A percentile compares a stretch with the other conserved stretches of the same genome.
phyloP scores from a whole-genome alignment of 192 early-diverging fungal species.

The Pilaira anomala region DNA sequence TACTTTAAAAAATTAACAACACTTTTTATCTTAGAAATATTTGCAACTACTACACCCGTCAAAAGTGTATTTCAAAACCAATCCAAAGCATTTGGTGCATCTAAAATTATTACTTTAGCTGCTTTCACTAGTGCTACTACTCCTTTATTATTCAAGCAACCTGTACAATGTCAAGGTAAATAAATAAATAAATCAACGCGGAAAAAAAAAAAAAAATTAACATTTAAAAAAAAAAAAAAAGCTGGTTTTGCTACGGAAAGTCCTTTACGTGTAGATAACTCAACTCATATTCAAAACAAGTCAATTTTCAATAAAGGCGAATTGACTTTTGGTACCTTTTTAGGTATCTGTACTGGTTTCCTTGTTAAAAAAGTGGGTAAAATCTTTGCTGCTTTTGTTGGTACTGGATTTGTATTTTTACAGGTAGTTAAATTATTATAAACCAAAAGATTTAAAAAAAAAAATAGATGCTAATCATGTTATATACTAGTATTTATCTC shows the following conservation, averaged over 20 bases:
- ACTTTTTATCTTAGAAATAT: background rate
- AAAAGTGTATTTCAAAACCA: background rate
- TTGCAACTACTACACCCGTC: too few species aligned
- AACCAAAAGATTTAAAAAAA: too few species aligned
- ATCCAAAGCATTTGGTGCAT: background rate
- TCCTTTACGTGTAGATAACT: background rate
- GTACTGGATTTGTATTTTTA: constrained; percentile 43
- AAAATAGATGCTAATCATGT: background rate
- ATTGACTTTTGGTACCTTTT: constrained; percentile 43
- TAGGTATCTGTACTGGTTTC: constrained; percentile 50
- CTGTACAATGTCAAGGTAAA: constrained; percentile 20
- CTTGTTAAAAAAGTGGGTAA: constrained; percentile 51
- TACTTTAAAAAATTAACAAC: background rate
- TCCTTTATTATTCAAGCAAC: constrained; percentile 7
- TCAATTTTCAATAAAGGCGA: constrained; percentile 39
- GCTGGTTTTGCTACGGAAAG: background rate
- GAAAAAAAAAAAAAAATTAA: background rate
- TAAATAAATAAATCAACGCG: too few species aligned
- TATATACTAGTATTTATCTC: constrained; percentile 28
- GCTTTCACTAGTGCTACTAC: background rate
- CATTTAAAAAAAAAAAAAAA: background rate
- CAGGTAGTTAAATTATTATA: constrained; percentile 27
- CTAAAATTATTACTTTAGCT: background rate
- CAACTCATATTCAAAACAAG: background rate
- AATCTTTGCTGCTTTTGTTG: constrained; percentile 41